phyloP scores from a whole-genome alignment of 352 stramenopile species.

The Globisporangium perplexum region DNA sequence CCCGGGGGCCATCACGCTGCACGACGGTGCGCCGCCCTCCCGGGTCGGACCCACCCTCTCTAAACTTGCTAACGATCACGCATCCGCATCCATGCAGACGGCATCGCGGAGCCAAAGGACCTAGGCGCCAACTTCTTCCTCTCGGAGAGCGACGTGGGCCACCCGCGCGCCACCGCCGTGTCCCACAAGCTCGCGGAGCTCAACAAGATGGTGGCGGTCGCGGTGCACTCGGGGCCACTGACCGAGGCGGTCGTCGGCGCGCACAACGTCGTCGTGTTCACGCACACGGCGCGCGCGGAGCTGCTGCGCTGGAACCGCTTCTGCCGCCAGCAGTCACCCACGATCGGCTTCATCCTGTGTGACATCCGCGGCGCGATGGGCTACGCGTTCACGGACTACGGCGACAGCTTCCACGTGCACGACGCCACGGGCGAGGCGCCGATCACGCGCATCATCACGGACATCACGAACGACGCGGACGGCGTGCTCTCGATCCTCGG shows the following conservation, averaged over 20 bases:
- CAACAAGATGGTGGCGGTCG: conserved; percentile 88
- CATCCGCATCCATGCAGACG: conserved; percentile 26
- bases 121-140: conserved; percentile 94
- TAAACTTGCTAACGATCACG: not conserved
- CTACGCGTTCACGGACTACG: conserved; percentile 81
- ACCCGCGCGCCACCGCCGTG: conserved; percentile 52
- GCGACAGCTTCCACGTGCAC: conserved; percentile 67
- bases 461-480: conserved; percentile 80
- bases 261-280: conserved; percentile 90
- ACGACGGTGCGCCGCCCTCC: conserved; percentile 60
- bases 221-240: conserved; percentile 58
- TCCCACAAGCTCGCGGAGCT: conserved; percentile 86
- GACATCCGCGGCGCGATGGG: conserved; percentile 74
- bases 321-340: conserved; percentile 69
- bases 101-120: conserved; percentile 71
- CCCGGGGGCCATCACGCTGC: conserved; percentile 82
- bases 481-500: conserved; percentile 69
- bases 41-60: not conserved
- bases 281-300: conserved; percentile 61
- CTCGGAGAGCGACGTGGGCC: conserved; percentile 69
- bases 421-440: conserved; percentile 77
- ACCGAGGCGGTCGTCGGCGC: conserved; percentile 55
- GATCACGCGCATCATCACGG: conserved; percentile 85
- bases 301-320: conserved; percentile 88
- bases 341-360: conserved; percentile 79